Percentiles rank a stretch among this genome's conserved stretches.
These are phyloP conservation scores for Hibiscus trionum DNA, from an alignment of 345 rosid genomes.

Conservation along the genomic window DNA sequence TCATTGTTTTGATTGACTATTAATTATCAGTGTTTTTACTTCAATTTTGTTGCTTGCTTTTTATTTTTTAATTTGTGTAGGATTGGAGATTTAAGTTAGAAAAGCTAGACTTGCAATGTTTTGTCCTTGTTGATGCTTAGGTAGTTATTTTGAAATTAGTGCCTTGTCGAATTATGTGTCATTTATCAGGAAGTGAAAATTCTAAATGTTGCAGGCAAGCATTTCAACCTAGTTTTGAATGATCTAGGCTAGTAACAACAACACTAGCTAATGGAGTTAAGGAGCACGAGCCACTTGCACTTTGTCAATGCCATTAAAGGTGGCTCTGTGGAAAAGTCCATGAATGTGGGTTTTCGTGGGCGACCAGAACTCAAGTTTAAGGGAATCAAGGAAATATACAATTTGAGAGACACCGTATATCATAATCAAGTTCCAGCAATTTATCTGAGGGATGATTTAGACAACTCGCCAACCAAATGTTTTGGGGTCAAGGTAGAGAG, in stretches of 20 bases:
- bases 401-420: conserved; percentile 8
- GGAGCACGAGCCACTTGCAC: conserved; percentile 41
- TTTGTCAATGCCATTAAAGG: conserved; percentile 35
- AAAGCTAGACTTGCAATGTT: neutral
- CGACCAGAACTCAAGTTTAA: conserved; percentile 43
- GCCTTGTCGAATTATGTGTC: neutral
- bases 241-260: neutral
- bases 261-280: conserved; percentile 41
- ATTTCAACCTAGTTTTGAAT: neutral
- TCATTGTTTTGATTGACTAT: neutral
- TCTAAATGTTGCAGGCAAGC: conserved; percentile 6
- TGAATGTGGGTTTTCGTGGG: conserved; percentile 32
- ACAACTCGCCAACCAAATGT: conserved; percentile 16
- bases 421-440: conserved; percentile 13
- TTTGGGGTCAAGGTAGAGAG: conserved; percentile 21
- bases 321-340: conserved; percentile 21
- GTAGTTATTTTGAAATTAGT: neutral
- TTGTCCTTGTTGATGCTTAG: no score
- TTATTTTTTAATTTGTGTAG: neutral
- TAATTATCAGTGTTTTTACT: neutral
- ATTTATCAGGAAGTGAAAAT: neutral
- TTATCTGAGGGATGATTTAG: conserved; percentile 23
- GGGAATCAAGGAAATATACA: conserved; percentile 39
- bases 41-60: neutral
- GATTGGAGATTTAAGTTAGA: conserved; percentile 1